Conservation (phyloP, 768 basidiomycete genomes). For the Glaciozyma antarctica region DNA sequence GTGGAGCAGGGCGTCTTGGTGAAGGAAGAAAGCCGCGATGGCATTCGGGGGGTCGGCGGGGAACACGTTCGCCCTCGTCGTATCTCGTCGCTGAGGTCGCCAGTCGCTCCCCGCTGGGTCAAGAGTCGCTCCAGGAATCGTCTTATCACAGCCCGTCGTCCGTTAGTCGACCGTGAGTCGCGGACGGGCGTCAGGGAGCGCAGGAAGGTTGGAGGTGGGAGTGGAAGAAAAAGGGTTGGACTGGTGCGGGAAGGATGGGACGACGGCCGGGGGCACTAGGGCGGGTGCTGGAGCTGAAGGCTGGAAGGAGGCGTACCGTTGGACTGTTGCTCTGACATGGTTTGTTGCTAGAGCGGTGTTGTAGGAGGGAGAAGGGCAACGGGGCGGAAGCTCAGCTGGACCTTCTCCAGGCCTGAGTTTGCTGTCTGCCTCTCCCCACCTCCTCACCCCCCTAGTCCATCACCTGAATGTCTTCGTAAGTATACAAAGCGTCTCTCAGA, state of each 20-base stretch:
- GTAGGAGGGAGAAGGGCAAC: background rate
- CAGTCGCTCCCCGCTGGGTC: background rate
- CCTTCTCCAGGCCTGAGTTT: no score
- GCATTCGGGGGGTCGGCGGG: background rate
- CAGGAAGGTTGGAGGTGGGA: background rate
- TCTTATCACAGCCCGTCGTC: background rate
- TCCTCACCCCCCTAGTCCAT: no score
- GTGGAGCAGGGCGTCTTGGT: background rate
- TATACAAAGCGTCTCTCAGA: no score
- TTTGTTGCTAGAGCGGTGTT: background rate
- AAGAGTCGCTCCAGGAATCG: background rate
- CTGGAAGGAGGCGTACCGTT: background rate
- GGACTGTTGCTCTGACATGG: background rate
- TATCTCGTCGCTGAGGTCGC: background rate
- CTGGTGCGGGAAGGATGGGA: background rate
- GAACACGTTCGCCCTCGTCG: background rate
- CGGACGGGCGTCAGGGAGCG: background rate
- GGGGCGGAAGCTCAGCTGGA: no score
- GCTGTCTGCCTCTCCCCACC: no score
- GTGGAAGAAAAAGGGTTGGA: background rate
- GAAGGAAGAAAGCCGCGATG: background rate
- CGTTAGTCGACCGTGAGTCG: constrained; percentile 1
- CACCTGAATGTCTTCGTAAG: no score
- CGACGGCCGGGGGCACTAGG: background rate
- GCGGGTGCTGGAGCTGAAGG: background rate